Base-by-base conservation (phyloP, 192 early-diverging fungal genomes). In the Physocladia obscura region DNA sequence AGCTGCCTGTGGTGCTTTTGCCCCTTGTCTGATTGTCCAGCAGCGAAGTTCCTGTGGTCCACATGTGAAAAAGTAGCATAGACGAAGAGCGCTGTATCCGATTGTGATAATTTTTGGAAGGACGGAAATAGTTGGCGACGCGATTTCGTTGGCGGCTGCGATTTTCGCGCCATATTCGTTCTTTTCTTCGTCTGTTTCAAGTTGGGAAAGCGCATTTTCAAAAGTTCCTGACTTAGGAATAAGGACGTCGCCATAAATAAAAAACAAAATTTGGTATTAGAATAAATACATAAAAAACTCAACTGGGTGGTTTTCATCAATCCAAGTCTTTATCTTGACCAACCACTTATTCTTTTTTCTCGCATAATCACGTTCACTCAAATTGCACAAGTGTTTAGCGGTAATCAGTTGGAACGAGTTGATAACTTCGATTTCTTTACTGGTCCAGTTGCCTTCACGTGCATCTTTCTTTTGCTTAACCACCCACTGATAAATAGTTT, bases 271-370 rank as follows among this genome's bases (percentile, higher is more conserved):
- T 48, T 8, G 11, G 30, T 29, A 48, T 48, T 27, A 49, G 5
- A 35, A 0, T 27, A 1, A 1, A 1, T 21, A 26, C 29, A n/a
- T n/a, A n/a, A n/a, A n/a, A n/a, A 58, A 39, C 17, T 26, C 22
- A 60, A 57, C 70, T 17, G 92, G 89, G 78, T 94, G 91, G 76
- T 94, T 87, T 73, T 91, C 85, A 70, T 97, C 91, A 59, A 99
- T 86, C 94, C 94, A 97, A 59, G 83, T 79, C 79, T 97, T 92
- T 74, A 98, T 94, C 77, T 92, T 84, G 48, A 88, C 82, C 49
- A 96, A 80, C 89, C 88, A 94, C 87, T 92, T 92, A 86, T 96
- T 96, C 87, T 97, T 98, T 80, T 93, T 95, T 68, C 93, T 87
- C 36, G 91, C 74, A 67, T 89, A 99, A 72, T 98, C 95, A 57